Percentiles rank a stretch among this genome's conserved stretches.
phyloP scores from a whole-genome alignment of 768 basidiomycete genomes.

The Naganishia vaughanmartiniae region DNA sequence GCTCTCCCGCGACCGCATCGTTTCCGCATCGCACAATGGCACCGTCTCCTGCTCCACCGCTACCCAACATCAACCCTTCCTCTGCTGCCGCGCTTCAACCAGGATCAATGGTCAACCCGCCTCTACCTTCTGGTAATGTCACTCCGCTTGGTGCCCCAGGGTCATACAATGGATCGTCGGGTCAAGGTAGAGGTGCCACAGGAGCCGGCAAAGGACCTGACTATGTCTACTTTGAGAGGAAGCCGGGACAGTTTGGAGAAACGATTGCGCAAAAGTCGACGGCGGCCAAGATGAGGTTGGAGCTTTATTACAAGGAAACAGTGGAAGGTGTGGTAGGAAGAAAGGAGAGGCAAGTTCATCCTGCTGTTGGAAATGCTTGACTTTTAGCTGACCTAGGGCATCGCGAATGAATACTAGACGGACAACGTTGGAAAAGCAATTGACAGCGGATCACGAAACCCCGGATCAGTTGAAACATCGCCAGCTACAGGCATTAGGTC shows the following conservation, averaged over 20 bases:
- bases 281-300: conserved; percentile 88
- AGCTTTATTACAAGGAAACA: conserved; percentile 93
- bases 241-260: conserved; percentile 70
- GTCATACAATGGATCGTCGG: not conserved
- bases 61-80: conserved; percentile 26
- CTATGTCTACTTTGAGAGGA: conserved; percentile 92
- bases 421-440: conserved; percentile 46
- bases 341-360: conserved; percentile 68
- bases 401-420: conserved; percentile 33
- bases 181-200: not conserved
- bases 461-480: conserved; percentile 46
- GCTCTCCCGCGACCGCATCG: not conserved
- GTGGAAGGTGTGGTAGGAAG: conserved; percentile 93
- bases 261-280: conserved; percentile 79
- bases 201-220: conserved; percentile 55
- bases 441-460: conserved; percentile 42
- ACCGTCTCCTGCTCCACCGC: conserved; percentile 27
- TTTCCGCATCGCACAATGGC: conserved; percentile 22
- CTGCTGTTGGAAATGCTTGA: not conserved
- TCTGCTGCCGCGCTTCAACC: conserved; percentile 30
- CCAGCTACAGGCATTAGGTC: conserved; percentile 46
- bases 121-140: conserved; percentile 25
- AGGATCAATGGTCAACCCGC: conserved; percentile 27
- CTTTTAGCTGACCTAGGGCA: too few relatives aligned
- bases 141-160: conserved; percentile 24